These are phyloP conservation scores for Coccinonectria pachysandricola DNA, from an alignment of 2,329 filamentous ascomycete genomes.

Conservation along the genomic window DNA sequence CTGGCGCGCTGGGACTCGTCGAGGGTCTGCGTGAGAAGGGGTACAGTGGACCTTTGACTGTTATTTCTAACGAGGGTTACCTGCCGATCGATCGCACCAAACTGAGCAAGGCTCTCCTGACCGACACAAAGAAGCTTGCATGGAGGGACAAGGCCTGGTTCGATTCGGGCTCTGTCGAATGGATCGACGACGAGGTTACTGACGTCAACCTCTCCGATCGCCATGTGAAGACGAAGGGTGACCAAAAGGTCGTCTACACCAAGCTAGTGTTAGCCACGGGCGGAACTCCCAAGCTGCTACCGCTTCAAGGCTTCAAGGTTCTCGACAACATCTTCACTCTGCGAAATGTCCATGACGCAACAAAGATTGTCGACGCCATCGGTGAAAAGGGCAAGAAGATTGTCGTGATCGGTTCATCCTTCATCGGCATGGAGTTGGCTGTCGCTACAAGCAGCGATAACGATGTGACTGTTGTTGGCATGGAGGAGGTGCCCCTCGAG, in stretches of 20 bases:
- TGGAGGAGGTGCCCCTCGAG: constrained; percentile 78
- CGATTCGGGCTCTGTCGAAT: constrained; percentile 47
- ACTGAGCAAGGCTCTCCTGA: constrained; percentile 84
- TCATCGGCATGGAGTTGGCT: constrained; percentile 97
- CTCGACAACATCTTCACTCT: constrained; percentile 82
- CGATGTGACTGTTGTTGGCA: constrained; percentile 75
- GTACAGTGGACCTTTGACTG: constrained; percentile 68
- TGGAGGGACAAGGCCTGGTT: constrained; percentile 73
- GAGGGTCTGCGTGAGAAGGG: constrained; percentile 76
- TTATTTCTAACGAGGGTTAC: constrained; percentile 77
- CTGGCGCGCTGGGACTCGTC: constrained; percentile 69
- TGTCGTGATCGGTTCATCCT: constrained; percentile 83
- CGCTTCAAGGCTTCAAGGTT: constrained; percentile 76
- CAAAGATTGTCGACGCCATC: constrained; percentile 68
- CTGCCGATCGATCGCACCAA: constrained; percentile 89
- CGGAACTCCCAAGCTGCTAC: constrained; percentile 63
- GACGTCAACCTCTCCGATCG: constrained; percentile 67
- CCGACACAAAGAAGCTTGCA: constrained; percentile 68
- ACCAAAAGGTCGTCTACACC: constrained; percentile 63
- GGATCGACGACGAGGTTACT: constrained; percentile 55
- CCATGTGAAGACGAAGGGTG: constrained; percentile 63
- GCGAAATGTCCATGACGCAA: constrained; percentile 64
- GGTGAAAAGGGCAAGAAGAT: constrained; percentile 83
- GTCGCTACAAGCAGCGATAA: constrained; percentile 74
- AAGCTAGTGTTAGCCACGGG: constrained; percentile 90